Base-by-base conservation (phyloP, 331 rosid genomes). In the Acacia concinna region DNA sequence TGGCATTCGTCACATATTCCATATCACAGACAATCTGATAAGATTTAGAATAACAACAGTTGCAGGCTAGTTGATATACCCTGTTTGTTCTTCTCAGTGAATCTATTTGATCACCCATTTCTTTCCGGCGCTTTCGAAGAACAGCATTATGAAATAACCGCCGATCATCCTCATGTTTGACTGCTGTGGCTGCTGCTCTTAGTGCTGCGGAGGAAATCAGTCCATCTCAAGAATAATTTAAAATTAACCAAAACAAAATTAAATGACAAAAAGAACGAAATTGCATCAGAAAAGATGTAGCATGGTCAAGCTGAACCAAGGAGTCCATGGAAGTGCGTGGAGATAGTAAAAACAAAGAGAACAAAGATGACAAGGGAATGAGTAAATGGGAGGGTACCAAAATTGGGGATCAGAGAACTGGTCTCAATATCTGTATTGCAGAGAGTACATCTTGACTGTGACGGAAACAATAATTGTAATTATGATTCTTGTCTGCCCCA, bases 181-280 rank as follows among this genome's bases (percentile, higher is more conserved):
- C 90, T 56, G 99, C 98, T 71, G 89, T 89, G 75, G 99, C 99
- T 28, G 98, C 99, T 74, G 98, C 97, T 89, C 99, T 88, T 30
- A 96, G 91, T 81, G 96, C 99, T 96, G 88, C 57, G 73, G 63
- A 71, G 84, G 77, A 81, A 84, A 86, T 59, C 67, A 80, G 47
- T 59, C 52, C 60, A 44, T 59, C 71, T 81, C 74, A 77, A 15
- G 62, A 68, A 38, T 67, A 47, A 63, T 31, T 41, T 41, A 49
- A n/a, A 81, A 44, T 59, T 35, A 41, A 62, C 38, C 13, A 62
- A 30, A 18, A 8, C 1, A 25, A 31, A 43, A 30, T 68, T 28
- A 34, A 54, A 78, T 4, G 74, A 68, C 8, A 75, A 47, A 44
- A 81, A 21, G 78, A 32, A 80, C 62, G 74, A 31, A 66, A 68